Conservation (phyloP, 129 eudicot species). For the Glebionis coronaria region DNA sequence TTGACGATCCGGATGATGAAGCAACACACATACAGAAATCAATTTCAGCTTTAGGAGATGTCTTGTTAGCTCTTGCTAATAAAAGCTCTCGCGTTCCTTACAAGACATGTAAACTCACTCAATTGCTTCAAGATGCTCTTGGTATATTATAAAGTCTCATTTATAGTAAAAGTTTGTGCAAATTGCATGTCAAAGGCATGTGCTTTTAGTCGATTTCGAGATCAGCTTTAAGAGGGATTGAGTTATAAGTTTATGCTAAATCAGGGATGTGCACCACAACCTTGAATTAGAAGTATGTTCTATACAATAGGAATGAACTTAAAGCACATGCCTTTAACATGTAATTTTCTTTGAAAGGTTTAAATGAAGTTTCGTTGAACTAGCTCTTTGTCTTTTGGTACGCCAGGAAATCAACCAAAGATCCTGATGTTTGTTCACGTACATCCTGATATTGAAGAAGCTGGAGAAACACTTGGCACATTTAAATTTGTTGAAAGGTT, state of each 20-base stretch:
- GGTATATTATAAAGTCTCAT: conserved; percentile 28
- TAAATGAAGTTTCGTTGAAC: conserved; percentile 2
- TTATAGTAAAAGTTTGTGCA: not conserved
- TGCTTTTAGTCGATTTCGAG: no score
- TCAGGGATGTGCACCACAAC: no score
- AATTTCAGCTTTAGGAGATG: conserved; percentile 69
- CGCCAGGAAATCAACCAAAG: conserved; percentile 79
- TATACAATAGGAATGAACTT: no score
- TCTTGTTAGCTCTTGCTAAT: conserved; percentile 62
- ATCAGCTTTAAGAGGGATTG: no score
- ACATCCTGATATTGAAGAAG: conserved; percentile 62
- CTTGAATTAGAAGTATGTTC: no score
- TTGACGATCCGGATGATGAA: conserved; percentile 58
- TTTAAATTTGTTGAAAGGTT: conserved; percentile 86
- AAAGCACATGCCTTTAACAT: not conserved
- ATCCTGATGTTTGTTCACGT: conserved; percentile 87
- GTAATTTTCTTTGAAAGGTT: not conserved
- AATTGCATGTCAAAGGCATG: no score
- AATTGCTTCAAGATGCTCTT: conserved; percentile 69
- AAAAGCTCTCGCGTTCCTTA: conserved; percentile 48
- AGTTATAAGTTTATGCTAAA: no score
- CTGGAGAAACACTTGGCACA: conserved; percentile 68
- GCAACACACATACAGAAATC: conserved; percentile 56
- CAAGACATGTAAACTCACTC: conserved; percentile 68
- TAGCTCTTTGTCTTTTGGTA: conserved; percentile 6